phyloP scores from a whole-genome alignment of 108 stramenopile species.

The Phaeodactylum tricornutum region DNA sequence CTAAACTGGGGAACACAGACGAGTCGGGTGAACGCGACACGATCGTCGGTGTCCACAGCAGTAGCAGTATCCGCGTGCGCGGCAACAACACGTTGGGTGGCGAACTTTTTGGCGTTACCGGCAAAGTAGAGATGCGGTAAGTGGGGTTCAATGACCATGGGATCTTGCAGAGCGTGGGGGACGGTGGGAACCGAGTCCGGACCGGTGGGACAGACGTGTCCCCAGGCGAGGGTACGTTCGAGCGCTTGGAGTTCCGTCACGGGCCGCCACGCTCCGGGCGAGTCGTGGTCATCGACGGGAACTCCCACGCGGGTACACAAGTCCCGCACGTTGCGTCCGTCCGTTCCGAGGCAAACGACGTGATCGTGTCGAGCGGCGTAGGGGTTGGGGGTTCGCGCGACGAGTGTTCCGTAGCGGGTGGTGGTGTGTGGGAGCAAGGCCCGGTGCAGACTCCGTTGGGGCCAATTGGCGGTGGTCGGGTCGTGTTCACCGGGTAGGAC shows the following conservation, averaged over 20 bases:
- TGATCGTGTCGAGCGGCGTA: slow-evolving; percentile 34
- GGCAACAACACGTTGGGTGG: slow-evolving; percentile 15
- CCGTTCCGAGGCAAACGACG: slow-evolving; percentile 49
- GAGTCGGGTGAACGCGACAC: slow-evolving; percentile 31
- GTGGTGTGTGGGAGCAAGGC: slow-evolving; percentile 44
- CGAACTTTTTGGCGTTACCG: slow-evolving; percentile 56
- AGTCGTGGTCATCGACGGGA: slow-evolving; percentile 9
- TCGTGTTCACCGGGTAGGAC: slow-evolving; percentile 66
- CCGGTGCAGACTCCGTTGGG: slow-evolving; percentile 71
- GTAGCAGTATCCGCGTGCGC: background rate
- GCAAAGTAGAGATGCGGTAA: slow-evolving; percentile 53
- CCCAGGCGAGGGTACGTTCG: slow-evolving; percentile 40
- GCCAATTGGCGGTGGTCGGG: slow-evolving; percentile 84
- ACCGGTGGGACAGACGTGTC: slow-evolving; percentile 83
- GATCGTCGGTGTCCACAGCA: no score
- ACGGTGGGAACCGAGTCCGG: slow-evolving; percentile 74
- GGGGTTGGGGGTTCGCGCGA: slow-evolving; percentile 65
- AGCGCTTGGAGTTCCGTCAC: slow-evolving; percentile 49
- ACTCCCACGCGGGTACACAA: slow-evolving; percentile 16
- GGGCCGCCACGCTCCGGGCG: slow-evolving; percentile 4
- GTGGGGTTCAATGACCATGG: slow-evolving; percentile 47
- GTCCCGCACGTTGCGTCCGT: slow-evolving; percentile 66
- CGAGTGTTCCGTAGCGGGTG: slow-evolving; percentile 21
- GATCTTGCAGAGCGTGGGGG: slow-evolving; percentile 58
- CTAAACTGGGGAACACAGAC: slow-evolving; percentile 70